Percentiles rank a stretch among this genome's conserved stretches.
phyloP scores from a whole-genome alignment of 1,284 basidiomycete species.

The Apiotrichum gracile region DNA sequence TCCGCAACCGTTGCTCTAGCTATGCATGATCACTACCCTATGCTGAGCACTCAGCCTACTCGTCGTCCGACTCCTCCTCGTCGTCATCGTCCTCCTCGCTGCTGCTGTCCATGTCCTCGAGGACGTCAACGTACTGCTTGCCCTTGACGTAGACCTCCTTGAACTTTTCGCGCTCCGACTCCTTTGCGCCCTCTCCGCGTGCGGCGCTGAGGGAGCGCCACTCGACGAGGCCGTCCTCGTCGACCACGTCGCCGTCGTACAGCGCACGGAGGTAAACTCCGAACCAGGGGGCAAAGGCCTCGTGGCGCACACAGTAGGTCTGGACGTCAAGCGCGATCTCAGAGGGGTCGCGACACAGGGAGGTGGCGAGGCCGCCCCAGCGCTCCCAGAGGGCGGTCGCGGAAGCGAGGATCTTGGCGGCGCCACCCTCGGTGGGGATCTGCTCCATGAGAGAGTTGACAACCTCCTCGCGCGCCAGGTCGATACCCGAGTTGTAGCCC shows the following conservation, averaged over 20 bases:
- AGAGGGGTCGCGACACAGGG: conserved; percentile 28
- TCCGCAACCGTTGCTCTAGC: no score
- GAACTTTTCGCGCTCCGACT: conserved; percentile 31
- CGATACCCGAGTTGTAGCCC: conserved; percentile 46
- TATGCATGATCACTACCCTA: no score
- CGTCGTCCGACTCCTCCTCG: conserved; percentile 26
- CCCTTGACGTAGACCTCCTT: conserved; percentile 34
- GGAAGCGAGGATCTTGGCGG: conserved; percentile 22
- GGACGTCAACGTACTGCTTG: conserved; percentile 42
- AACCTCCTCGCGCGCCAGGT: conserved; percentile 41
- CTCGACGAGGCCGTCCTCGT: conserved; percentile 42
- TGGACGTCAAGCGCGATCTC: conserved; percentile 34
- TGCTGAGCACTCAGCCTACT: no score
- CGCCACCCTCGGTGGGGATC: conserved; percentile 22
- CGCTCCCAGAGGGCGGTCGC: conserved; percentile 31
- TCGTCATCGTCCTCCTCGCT: conserved; percentile 37
- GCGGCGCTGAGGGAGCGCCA: conserved; percentile 43
- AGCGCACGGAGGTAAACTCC: conserved; percentile 42
- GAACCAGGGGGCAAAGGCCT: conserved; percentile 31
- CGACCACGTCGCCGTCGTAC: conserved; percentile 46
- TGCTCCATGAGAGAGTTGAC: conserved; percentile 41
- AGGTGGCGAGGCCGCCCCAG: conserved; percentile 37
- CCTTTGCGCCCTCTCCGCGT: conserved; percentile 36
- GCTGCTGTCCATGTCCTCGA: conserved; percentile 44
- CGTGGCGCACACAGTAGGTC: conserved; percentile 11